phyloP scores from a whole-genome alignment of 2,329 filamentous ascomycete genomes.

The Verticillium nonalfalfae region DNA sequence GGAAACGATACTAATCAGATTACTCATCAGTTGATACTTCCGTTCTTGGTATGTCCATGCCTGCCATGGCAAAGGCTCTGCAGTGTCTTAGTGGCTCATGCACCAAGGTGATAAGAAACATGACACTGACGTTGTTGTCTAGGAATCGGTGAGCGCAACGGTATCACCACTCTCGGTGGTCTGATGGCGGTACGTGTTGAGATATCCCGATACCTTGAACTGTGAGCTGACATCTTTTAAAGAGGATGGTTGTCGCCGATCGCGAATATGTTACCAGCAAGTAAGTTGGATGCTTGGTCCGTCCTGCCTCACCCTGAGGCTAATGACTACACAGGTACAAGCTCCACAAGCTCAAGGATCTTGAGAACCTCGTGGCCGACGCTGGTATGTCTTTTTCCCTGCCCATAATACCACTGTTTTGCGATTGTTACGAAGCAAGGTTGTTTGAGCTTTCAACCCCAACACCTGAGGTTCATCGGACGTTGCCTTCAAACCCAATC shows the following conservation, averaged over 20 bases:
- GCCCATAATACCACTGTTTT: not conserved
- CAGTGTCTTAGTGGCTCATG: too few relatives aligned
- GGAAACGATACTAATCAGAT: not conserved
- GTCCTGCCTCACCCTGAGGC: not conserved
- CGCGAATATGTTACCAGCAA: not conserved
- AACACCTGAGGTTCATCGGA: too few relatives aligned
- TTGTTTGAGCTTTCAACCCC: too few relatives aligned
- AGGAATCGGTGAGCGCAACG: slow-evolving; percentile 39
- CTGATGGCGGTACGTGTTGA: not conserved
- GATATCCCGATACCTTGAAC: not conserved
- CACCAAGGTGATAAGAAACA: not conserved
- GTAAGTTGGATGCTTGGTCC: not conserved
- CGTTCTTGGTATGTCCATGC: slow-evolving; percentile 64
- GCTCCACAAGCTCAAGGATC: slow-evolving; percentile 78
- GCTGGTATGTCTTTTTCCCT: slow-evolving; percentile 29
- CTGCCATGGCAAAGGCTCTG: not conserved
- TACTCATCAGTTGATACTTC: slow-evolving; percentile 58
- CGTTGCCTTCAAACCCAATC: too few relatives aligned
- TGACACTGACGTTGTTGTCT: not conserved
- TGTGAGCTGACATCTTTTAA: not conserved
- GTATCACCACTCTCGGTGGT: slow-evolving; percentile 53
- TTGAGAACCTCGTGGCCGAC: slow-evolving; percentile 60
- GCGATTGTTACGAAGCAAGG: too few relatives aligned
- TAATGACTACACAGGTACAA: slow-evolving; percentile 49
- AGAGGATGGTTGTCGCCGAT: not conserved